Conservation (phyloP, 1,284 basidiomycete species). For the Wolfiporia cocos region DNA sequence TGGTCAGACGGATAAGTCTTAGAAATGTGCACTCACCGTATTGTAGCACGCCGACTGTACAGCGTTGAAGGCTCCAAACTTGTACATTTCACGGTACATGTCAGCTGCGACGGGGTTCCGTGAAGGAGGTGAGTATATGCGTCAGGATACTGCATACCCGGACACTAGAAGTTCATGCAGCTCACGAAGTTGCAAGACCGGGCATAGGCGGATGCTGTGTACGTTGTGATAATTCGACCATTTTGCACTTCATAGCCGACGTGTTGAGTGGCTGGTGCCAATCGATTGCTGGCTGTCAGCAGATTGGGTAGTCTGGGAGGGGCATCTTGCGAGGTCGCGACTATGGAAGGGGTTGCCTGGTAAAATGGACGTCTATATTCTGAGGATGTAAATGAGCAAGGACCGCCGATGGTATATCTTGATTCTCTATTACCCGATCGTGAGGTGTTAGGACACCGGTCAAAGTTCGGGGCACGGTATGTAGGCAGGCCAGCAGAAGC, state of each 20-base stretch:
- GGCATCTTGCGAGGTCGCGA: background rate
- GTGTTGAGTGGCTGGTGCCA: background rate
- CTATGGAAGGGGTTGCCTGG: background rate
- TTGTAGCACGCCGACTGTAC: constrained; percentile 84
- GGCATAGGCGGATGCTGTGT: constrained; percentile 49
- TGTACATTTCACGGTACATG: constrained; percentile 74
- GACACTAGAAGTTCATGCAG: constrained; percentile 4
- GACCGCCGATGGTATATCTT: background rate
- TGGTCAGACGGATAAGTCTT: background rate
- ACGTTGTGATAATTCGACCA: constrained; percentile 31
- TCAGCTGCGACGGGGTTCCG: constrained; percentile 50
- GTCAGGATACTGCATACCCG: background rate
- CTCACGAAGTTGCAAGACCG: constrained; percentile 69
- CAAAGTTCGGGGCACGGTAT: constrained; percentile 3
- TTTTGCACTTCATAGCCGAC: constrained; percentile 2
- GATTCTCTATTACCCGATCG: constrained; percentile 4
- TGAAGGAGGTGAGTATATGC: constrained; percentile 8
- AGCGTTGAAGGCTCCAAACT: constrained; percentile 86
- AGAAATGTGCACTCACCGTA: constrained; percentile 39
- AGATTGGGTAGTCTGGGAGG: background rate
- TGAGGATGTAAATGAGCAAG: background rate
- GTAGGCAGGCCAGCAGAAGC: background rate
- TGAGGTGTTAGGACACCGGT: constrained; percentile 1
- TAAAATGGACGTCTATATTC: constrained; percentile 3
- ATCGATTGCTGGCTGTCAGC: constrained; percentile 2